A percentile compares a stretch with the other conserved stretches of the same genome.
phyloP scores from a whole-genome alignment of 2,329 filamentous ascomycete genomes.

The Trichoderma asperellum region DNA sequence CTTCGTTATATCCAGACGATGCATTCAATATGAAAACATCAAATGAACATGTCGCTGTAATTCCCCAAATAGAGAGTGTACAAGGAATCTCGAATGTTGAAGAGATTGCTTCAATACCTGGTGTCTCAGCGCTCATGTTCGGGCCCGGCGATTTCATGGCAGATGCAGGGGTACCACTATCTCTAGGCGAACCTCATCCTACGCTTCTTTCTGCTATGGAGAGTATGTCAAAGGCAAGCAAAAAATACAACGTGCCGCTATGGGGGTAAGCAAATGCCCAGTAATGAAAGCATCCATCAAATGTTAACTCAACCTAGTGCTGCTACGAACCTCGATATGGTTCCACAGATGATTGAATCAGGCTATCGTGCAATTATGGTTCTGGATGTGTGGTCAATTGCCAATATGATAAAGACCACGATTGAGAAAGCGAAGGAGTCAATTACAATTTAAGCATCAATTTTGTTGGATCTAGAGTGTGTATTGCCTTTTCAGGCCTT shows the following conservation, averaged over 20 bases:
- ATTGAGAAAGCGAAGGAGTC: conserved; percentile 1
- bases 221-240: conserved; percentile 14
- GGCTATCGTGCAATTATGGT: conserved; percentile 13
- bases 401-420: background rate
- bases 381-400: conserved; percentile 19
- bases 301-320: background rate
- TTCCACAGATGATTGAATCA: conserved; percentile 8
- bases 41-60: conserved; percentile 8
- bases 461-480: no score
- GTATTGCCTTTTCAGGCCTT: no score
- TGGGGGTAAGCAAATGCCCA: conserved; percentile 1
- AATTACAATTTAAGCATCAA: background rate
- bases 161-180: conserved; percentile 4
- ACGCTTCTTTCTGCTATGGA: conserved; percentile 5
- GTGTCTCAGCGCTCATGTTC: conserved; percentile 21
- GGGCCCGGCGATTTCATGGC: conserved; percentile 19
- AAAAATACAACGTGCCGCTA: background rate
- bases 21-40: conserved; percentile 19
- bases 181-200: conserved; percentile 8
- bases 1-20: conserved; percentile 19
- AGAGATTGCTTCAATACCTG: conserved; percentile 17
- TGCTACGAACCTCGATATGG: background rate
- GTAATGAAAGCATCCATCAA: background rate
- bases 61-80: conserved; percentile 20
- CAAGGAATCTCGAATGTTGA: conserved; percentile 12